phyloP scores from a whole-genome alignment of 345 rosid species.

The Salix dunnii region DNA sequence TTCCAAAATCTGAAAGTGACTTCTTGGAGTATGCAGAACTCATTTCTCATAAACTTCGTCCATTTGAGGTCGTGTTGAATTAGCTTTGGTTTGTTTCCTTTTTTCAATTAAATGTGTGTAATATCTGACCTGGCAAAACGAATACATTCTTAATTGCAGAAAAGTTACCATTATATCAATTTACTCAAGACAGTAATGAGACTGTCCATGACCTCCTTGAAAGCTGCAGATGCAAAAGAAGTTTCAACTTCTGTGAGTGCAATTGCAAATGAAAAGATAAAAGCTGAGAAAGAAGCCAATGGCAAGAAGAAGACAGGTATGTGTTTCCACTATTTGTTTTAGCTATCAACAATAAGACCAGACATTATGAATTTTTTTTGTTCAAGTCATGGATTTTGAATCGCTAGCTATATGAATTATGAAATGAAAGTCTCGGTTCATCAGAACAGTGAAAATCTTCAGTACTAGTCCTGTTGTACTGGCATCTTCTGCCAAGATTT shows the following conservation, averaged over 20 bases:
- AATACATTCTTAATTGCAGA: conserved; percentile 43
- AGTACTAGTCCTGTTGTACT: neutral
- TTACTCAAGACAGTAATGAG: conserved; percentile 83
- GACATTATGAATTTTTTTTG: neutral
- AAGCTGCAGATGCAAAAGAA: conserved; percentile 88
- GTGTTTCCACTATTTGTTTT: neutral
- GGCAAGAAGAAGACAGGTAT: conserved; percentile 81
- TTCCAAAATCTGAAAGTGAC: conserved; percentile 93
- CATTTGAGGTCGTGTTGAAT: conserved; percentile 56
- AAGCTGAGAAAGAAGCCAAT: conserved; percentile 82
- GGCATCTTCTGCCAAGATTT: neutral
- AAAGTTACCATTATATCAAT: conserved; percentile 69
- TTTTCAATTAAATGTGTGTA: neutral
- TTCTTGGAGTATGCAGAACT: conserved; percentile 88
- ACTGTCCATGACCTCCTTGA: conserved; percentile 61
- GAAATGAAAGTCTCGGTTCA: neutral
- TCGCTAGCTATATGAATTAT: neutral
- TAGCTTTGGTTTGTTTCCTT: neutral
- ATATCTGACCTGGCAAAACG: conserved; percentile 7
- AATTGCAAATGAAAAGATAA: conserved; percentile 84
- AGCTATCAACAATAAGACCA: neutral
- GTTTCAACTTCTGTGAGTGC: conserved; percentile 77
- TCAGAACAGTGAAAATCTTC: neutral
- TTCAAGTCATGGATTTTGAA: neutral
- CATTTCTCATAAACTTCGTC: conserved; percentile 62